Evolutionary conservation across 305 asterid genomes (phyloP).

Genomic region (Fraxinus angustifolia): DNA sequence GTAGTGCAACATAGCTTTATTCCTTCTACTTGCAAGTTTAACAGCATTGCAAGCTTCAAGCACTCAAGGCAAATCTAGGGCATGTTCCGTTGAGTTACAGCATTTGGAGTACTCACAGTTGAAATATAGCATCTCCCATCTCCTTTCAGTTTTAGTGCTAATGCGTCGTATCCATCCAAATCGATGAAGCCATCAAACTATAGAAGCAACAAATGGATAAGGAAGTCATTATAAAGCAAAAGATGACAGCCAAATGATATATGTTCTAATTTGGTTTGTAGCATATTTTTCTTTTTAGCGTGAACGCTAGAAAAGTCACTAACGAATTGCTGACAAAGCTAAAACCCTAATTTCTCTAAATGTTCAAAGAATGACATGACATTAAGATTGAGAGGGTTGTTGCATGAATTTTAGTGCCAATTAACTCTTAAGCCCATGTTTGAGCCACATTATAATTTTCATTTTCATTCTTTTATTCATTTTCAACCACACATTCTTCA

Average conservation of each 20-base stretch:
- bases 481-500: too few relatives aligned
- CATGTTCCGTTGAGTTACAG: slow-evolving; percentile 10
- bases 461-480: too few relatives aligned
- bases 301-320: background rate
- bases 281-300: background rate
- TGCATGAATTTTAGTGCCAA: background rate
- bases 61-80: background rate
- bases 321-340: background rate
- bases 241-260: slow-evolving; percentile 4
- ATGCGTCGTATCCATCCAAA: slow-evolving; percentile 75
- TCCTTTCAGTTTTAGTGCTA: slow-evolving; percentile 82
- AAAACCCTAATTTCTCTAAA: background rate
- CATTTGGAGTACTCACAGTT: slow-evolving; percentile 59
- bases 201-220: slow-evolving; percentile 23
- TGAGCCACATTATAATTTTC: too few relatives aligned
- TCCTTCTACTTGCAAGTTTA: slow-evolving; percentile 12
- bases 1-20: background rate
- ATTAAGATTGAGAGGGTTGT: background rate
- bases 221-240: background rate
- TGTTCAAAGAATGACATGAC: background rate
- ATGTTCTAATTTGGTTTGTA: background rate
- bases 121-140: slow-evolving; percentile 95
- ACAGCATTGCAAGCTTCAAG: slow-evolving; percentile 15
- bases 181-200: slow-evolving; percentile 97
- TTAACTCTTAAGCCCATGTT: background rate